Evolutionary conservation across 371 early-diverging fungal species (phyloP), one percentile per base, ranked within the genome.

Genomic region (Chytridiales sp.): DNA sequence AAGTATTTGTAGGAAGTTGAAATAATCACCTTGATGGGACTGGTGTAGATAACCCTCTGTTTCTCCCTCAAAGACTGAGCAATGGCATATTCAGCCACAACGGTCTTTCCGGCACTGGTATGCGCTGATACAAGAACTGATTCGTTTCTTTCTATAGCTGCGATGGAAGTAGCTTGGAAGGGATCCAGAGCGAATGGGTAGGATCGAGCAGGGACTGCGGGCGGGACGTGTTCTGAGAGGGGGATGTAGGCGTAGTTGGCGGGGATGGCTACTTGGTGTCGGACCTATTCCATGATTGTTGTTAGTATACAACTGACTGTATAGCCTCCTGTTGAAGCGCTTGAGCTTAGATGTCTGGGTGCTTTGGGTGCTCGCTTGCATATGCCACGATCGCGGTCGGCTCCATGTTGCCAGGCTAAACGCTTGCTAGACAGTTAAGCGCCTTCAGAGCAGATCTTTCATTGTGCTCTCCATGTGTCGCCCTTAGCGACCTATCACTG

Each of bases 31-130:
- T 98, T 99, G 77, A 99, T 99, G 4, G 99, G 99, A 56, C 90
- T 90, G 22, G 99, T 99, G 69, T 99, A 99, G 60, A 99, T 95
- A 19, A 99, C 99, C 39, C 99, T 83, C 77, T 99, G 99, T 65
- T 95, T 96, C 62, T 92, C 85, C 42, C 83, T 84, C 64, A 99
- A 69, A 57, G 91, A 85, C 65, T 93, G 91, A 0, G 99, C 98
- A 70, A 99, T 99, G 0, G 99, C 99, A 76, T 99, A 99, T 75
- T 99, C 99, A 21, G 99, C 99, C 3, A 99, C 97, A 1, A 99
- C 99, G 0, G 99, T 99, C 74, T 99, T 99, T 59, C 99, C 99
- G 17, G 99, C 99, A 24, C 92, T 92, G 0, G 99, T 99, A 63
- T 99, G 99, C 1, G 99, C 99, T 56, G 93, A 86, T 1, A 99